These are phyloP conservation scores for Apiospora marii DNA, from an alignment of 2,329 filamentous ascomycete species.

Conservation along the genomic window DNA sequence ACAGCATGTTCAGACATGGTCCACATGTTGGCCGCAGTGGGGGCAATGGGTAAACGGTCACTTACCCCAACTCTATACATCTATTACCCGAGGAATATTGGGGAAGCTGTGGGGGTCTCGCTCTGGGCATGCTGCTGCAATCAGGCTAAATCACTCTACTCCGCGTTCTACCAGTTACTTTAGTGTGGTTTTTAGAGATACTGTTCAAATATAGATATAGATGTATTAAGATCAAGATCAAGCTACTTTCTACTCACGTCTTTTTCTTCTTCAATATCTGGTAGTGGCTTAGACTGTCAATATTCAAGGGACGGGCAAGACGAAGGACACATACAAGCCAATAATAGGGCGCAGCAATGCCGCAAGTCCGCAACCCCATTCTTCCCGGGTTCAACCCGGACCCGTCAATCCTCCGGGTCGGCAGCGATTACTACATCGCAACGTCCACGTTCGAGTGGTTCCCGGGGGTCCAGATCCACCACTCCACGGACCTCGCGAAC, in stretches of 20 bases:
- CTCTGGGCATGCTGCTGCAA: neutral
- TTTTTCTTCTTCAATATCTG: neutral
- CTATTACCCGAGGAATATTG: slow-evolving; percentile 10
- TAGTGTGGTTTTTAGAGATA: neutral
- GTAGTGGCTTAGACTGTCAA: neutral
- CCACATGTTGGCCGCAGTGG: neutral
- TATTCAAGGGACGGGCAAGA: neutral
- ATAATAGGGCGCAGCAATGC: slow-evolving; percentile 46
- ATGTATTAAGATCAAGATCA: too few species aligned
- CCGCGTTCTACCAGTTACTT: neutral
- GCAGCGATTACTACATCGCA: slow-evolving; percentile 62
- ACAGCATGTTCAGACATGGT: neutral
- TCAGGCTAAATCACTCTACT: slow-evolving; percentile 20
- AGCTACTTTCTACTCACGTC: neutral
- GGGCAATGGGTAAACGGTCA: neutral
- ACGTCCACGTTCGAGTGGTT: slow-evolving; percentile 65
- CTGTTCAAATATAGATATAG: neutral
- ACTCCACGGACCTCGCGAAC: slow-evolving; percentile 61
- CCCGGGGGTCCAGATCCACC: slow-evolving; percentile 63
- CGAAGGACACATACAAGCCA: too few species aligned
- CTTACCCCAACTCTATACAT: neutral
- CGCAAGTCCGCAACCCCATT: slow-evolving; percentile 59
- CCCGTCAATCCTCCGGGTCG: slow-evolving; percentile 61
- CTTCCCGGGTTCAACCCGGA: slow-evolving; percentile 65
- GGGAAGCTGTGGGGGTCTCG: neutral